Percentiles rank a stretch among this genome's conserved stretches.
These are phyloP conservation scores for Xylaria grammica DNA, from an alignment of 495 filamentous ascomycete species.

Conservation along the genomic window DNA sequence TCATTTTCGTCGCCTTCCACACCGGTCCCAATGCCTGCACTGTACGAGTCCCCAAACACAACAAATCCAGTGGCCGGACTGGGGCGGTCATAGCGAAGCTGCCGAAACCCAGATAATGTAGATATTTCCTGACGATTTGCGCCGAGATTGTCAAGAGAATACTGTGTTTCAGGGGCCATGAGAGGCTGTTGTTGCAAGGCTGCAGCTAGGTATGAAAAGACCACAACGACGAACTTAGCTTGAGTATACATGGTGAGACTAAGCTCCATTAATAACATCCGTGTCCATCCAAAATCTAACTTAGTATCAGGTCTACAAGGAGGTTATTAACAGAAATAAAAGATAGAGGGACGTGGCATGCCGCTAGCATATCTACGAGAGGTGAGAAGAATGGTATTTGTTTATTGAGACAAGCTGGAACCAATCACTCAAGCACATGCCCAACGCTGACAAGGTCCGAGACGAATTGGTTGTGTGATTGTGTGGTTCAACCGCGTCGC, in stretches of 20 bases:
- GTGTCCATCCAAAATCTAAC: neutral
- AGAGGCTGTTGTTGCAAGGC: slow-evolving; percentile 7
- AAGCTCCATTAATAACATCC: neutral
- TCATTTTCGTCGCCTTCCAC: slow-evolving; percentile 44
- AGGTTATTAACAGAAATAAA: neutral
- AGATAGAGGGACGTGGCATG: slow-evolving; percentile 1
- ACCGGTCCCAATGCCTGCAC: slow-evolving; percentile 52
- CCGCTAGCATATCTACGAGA: too few species aligned
- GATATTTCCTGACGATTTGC: neutral
- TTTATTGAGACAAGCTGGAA: too few species aligned
- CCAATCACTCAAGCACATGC: slow-evolving; percentile 16
- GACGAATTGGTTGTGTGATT: neutral
- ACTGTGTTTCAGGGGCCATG: neutral
- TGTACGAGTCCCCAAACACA: slow-evolving; percentile 56
- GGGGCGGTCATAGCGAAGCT: neutral
- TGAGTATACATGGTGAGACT: slow-evolving; percentile 3
- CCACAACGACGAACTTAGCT: neutral
- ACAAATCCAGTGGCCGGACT: slow-evolving; percentile 36
- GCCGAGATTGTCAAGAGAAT: neutral
- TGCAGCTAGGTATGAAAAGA: neutral
- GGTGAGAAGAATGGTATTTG: too few species aligned
- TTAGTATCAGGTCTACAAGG: neutral
- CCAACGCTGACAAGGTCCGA: neutral
- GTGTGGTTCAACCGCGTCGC: neutral
- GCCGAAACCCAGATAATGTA: neutral